phyloP scores from a whole-genome alignment of 2,329 filamentous ascomycete genomes.

The Clarireedia hainanense region DNA sequence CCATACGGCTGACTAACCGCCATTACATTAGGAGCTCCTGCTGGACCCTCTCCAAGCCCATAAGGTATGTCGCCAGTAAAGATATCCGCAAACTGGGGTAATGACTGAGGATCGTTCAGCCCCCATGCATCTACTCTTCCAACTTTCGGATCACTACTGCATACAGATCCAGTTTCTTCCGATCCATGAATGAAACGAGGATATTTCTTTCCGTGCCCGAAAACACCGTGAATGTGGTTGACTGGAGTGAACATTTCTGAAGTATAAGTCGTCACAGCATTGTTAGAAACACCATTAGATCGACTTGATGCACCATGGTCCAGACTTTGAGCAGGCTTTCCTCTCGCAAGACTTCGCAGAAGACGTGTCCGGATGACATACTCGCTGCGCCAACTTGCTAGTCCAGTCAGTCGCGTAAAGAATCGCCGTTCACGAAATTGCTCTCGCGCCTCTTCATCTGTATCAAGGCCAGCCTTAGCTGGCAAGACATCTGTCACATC shows the following conservation, averaged over 20 bases:
- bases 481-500: slow-evolving; percentile 39
- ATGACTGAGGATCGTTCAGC: slow-evolving; percentile 63
- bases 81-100: slow-evolving; percentile 70
- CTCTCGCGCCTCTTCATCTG: slow-evolving; percentile 40
- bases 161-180: slow-evolving; percentile 69
- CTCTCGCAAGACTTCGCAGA: slow-evolving; percentile 70
- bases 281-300: slow-evolving; percentile 38
- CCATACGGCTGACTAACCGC: slow-evolving; percentile 83
- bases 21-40: slow-evolving; percentile 78
- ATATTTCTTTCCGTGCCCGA: slow-evolving; percentile 63
- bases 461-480: slow-evolving; percentile 16
- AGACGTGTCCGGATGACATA: slow-evolving; percentile 84
- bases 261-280: slow-evolving; percentile 75
- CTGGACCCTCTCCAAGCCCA: slow-evolving; percentile 70
- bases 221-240: slow-evolving; percentile 72
- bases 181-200: slow-evolving; percentile 79
- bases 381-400: slow-evolving; percentile 94
- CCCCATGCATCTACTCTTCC: slow-evolving; percentile 80
- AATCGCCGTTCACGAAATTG: slow-evolving; percentile 62
- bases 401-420: slow-evolving; percentile 72
- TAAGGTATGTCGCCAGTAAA: slow-evolving; percentile 67
- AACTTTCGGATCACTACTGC: slow-evolving; percentile 68
- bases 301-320: slow-evolving; percentile 45
- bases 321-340: slow-evolving; percentile 61
- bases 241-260: slow-evolving; percentile 74